Percentiles rank a stretch among this genome's conserved stretches.
phyloP scores from a whole-genome alignment of 2,329 filamentous ascomycete species.

The Diaporthe destruens region DNA sequence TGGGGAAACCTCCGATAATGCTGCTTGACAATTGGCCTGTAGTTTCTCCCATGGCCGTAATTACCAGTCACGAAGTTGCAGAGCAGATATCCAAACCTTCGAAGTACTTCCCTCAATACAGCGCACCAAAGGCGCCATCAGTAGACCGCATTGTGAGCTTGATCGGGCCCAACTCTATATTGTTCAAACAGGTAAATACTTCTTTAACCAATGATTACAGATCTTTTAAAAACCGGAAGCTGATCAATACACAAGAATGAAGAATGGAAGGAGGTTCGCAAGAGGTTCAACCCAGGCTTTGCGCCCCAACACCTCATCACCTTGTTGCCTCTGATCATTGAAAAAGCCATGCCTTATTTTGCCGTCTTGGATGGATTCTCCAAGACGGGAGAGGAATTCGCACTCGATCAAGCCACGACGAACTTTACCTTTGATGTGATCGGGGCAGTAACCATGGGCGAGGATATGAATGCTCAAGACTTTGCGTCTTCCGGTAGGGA shows the following conservation, averaged over 20 bases:
- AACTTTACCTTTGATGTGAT: background rate
- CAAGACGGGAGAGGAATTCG: background rate
- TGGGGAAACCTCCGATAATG: conserved; percentile 51
- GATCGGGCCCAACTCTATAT: conserved; percentile 44
- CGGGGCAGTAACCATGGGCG: background rate
- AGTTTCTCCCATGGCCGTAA: conserved; percentile 48
- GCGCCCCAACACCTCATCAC: conserved; percentile 53
- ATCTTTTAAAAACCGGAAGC: background rate
- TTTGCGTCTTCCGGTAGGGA: background rate
- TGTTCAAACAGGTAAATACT: conserved; percentile 40
- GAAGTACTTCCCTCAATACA: conserved; percentile 49
- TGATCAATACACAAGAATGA: conserved; percentile 42
- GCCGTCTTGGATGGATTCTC: background rate
- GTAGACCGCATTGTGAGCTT: conserved; percentile 45
- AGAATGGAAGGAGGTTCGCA: conserved; percentile 50
- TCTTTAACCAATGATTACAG: background rate
- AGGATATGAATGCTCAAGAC: background rate
- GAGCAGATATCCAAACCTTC: conserved; percentile 53
- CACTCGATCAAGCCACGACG: background rate
- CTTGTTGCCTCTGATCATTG: conserved; percentile 52
- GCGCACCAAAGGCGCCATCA: conserved; percentile 50
- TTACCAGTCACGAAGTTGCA: conserved; percentile 52
- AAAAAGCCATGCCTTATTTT: conserved; percentile 50
- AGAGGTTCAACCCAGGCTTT: conserved; percentile 54
- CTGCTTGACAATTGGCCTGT: conserved; percentile 52